A percentile compares a stretch with the other conserved stretches of the same genome.
phyloP scores from a whole-genome alignment of 345 rosid genomes.

The Arabidopsis arenosa region DNA sequence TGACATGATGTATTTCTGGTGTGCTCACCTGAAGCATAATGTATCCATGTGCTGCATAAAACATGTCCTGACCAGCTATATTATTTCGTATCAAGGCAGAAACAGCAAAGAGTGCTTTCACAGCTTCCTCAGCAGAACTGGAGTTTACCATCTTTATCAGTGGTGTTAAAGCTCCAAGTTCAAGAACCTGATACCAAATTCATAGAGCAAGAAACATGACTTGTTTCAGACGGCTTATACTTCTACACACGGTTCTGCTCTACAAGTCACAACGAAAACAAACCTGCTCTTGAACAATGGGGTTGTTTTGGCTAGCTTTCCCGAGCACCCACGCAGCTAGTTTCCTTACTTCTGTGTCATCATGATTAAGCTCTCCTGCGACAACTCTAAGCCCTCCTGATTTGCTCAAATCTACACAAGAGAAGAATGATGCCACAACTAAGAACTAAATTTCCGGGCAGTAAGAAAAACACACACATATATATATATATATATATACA shows the following conservation, averaged over 20 bases:
- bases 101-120: conserved; percentile 88
- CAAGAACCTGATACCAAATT: conserved; percentile 64
- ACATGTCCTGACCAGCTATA: conserved; percentile 74
- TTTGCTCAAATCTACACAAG: conserved; percentile 71
- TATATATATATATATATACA: not conserved
- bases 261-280: not conserved
- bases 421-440: not conserved
- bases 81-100: conserved; percentile 79
- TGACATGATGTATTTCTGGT: not conserved
- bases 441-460: too few relatives aligned
- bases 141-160: conserved; percentile 79
- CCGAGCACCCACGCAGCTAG: conserved; percentile 96
- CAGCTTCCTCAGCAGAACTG: conserved; percentile 72
- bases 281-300: conserved; percentile 82
- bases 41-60: conserved; percentile 81
- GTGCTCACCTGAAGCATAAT: conserved; percentile 78
- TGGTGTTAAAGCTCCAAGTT: conserved; percentile 65
- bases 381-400: conserved; percentile 73
- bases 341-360: conserved; percentile 69
- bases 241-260: conserved; percentile 12
- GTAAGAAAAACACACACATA: too few relatives aligned
- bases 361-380: conserved; percentile 65
- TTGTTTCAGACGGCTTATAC: conserved; percentile 15
- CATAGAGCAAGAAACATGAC: conserved; percentile 12
- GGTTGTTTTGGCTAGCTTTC: conserved; percentile 90